These are phyloP conservation scores for Emergomyces africanus DNA, from an alignment of 2,329 filamentous ascomycete genomes.

Conservation along the genomic window DNA sequence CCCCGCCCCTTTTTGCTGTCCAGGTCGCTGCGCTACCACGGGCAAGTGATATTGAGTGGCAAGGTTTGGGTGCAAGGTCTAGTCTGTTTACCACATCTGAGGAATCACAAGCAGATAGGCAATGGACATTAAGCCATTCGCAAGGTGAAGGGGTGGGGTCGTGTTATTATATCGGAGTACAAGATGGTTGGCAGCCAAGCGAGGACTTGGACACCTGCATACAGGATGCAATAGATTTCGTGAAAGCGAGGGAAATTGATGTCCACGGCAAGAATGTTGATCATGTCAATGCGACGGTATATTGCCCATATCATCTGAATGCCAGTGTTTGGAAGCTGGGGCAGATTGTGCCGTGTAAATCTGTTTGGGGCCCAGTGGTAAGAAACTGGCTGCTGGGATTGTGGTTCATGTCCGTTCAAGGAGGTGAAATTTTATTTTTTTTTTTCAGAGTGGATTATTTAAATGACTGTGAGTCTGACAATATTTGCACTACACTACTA, in stretches of 20 bases:
- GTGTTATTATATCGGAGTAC: slow-evolving; percentile 21
- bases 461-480: not conserved
- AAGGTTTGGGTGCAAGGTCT: slow-evolving; percentile 48
- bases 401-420: slow-evolving; percentile 19
- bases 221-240: slow-evolving; percentile 13
- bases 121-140: slow-evolving; percentile 14
- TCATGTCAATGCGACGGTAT: slow-evolving; percentile 22
- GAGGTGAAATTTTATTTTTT: too few species aligned
- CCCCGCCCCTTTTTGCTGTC: slow-evolving; percentile 59
- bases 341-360: slow-evolving; percentile 31
- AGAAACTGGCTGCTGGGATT: slow-evolving; percentile 23
- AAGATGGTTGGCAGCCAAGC: slow-evolving; percentile 6
- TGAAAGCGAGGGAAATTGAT: slow-evolving; percentile 6
- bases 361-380: slow-evolving; percentile 27
- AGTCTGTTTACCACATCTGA: slow-evolving; percentile 15
- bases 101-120: slow-evolving; percentile 11
- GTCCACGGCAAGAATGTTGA: not conserved
- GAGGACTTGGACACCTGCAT: slow-evolving; percentile 15
- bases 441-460: not conserved
- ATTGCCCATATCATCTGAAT: slow-evolving; percentile 19
- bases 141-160: slow-evolving; percentile 11
- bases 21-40: slow-evolving; percentile 69
- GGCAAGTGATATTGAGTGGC: slow-evolving; percentile 69
- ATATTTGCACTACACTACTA: not conserved
- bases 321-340: slow-evolving; percentile 15